phyloP scores from a whole-genome alignment of 139 green algal genomes.

The Parachlorella kessleri region DNA sequence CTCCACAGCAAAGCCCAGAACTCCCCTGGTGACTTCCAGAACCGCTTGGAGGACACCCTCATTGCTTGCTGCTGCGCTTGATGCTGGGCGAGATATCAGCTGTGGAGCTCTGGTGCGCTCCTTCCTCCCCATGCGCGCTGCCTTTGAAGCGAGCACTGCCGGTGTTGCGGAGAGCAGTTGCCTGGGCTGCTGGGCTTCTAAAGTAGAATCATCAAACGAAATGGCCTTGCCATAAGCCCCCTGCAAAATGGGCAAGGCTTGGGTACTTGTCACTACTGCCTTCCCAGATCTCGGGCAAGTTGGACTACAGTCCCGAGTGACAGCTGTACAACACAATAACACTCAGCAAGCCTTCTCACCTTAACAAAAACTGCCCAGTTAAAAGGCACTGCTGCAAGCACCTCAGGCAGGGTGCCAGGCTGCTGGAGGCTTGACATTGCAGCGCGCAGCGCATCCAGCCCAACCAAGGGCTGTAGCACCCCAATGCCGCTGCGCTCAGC shows the following conservation, averaged over 20 bases:
- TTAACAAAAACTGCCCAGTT: neutral
- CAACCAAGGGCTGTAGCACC: neutral
- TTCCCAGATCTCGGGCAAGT: no score
- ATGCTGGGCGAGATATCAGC: neutral
- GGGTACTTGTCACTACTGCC: no score
- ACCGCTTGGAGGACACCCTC: neutral
- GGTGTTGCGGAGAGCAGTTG: no score
- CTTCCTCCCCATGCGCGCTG: no score
- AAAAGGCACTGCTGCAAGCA: no score
- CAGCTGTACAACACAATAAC: slow-evolving; percentile 14
- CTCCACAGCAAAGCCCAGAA: neutral
- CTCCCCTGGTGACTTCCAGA: neutral
- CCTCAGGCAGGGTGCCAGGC: neutral
- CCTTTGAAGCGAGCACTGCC: no score
- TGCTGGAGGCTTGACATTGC: no score
- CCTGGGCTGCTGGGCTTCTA: no score
- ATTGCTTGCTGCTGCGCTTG: neutral
- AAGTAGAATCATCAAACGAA: neutral
- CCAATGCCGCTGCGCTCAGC: neutral
- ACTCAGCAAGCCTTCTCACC: neutral
- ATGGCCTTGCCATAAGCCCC: no score
- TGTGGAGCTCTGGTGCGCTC: neutral
- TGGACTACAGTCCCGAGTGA: no score
- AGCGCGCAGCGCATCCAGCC: neutral
- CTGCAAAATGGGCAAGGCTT: no score